phyloP scores from a whole-genome alignment of 1,284 basidiomycete genomes.

The Tilletia setariae region DNA sequence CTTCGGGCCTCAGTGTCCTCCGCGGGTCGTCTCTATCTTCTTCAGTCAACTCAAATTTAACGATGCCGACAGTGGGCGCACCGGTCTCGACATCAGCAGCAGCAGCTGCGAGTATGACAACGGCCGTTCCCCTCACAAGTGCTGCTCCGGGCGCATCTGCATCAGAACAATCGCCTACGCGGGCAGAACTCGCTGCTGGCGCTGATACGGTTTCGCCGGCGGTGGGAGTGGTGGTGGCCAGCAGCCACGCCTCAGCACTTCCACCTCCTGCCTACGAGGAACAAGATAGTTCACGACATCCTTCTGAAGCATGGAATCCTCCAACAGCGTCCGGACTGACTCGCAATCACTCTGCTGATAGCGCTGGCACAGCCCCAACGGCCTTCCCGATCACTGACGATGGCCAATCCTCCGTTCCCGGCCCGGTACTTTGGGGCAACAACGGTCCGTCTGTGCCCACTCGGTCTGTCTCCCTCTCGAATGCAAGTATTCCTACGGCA shows the following conservation, averaged over 20 bases:
- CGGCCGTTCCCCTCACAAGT: neutral
- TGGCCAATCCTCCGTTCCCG: neutral
- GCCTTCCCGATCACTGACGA: neutral
- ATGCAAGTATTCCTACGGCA: neutral
- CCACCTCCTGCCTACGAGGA: slow-evolving; percentile 12
- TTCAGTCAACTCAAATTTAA: neutral
- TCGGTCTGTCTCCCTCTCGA: neutral
- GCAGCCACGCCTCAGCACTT: neutral
- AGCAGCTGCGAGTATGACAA: neutral
- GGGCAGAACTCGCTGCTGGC: no score
- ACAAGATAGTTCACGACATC: slow-evolving; percentile 1
- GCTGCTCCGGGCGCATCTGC: no score
- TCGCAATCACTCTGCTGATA: neutral
- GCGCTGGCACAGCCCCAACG: neutral
- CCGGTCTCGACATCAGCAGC: neutral
- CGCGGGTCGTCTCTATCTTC: neutral
- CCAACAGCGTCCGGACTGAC: neutral
- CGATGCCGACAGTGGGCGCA: neutral
- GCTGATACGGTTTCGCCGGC: no score
- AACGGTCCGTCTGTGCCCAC: neutral
- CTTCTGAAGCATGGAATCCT: neutral
- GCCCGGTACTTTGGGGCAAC: neutral
- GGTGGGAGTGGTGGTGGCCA: no score
- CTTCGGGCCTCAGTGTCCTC: neutral
- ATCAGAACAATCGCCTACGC: no score